Evolutionary conservation across 208 protist species (phyloP).

Genomic region (Trypanosoma melophagium): DNA sequence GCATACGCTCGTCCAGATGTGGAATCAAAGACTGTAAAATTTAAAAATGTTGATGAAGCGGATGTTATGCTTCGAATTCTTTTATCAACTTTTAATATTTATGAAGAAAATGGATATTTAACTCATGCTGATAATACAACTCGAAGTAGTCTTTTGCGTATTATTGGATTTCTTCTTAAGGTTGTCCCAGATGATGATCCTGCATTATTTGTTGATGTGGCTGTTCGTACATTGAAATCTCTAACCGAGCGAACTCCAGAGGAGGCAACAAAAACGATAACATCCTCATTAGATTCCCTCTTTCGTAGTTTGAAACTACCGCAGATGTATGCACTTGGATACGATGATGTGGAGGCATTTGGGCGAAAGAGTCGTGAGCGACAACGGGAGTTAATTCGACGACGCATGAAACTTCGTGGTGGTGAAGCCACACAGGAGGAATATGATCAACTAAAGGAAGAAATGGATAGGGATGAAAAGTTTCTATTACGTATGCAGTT

Average conservation of each 20-base stretch:
- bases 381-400: slow-evolving; percentile 72
- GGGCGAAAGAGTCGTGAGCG: slow-evolving; percentile 82
- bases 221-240: slow-evolving; percentile 69
- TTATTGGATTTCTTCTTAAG: slow-evolving; percentile 83
- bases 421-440: slow-evolving; percentile 48
- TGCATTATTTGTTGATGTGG: slow-evolving; percentile 81
- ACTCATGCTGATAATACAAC: slow-evolving; percentile 88
- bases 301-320: slow-evolving; percentile 82
- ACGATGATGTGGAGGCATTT: slow-evolving; percentile 87
- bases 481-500: slow-evolving; percentile 90
- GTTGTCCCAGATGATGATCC: slow-evolving; percentile 88
- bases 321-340: slow-evolving; percentile 72
- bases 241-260: slow-evolving; percentile 76
- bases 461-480: slow-evolving; percentile 88
- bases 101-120: slow-evolving; percentile 87
- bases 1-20: slow-evolving; percentile 74
- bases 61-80: slow-evolving; percentile 86
- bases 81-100: slow-evolving; percentile 81
- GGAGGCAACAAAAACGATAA: slow-evolving; percentile 79
- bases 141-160: slow-evolving; percentile 60
- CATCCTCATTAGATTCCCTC: slow-evolving; percentile 72
- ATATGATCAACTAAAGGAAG: slow-evolving; percentile 68
- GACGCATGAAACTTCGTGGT: slow-evolving; percentile 50
- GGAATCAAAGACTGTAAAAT: slow-evolving; percentile 69
- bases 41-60: slow-evolving; percentile 76